Base-by-base conservation (phyloP, 2,329 filamentous ascomycete genomes). In the Albophoma yamanashiensis region DNA sequence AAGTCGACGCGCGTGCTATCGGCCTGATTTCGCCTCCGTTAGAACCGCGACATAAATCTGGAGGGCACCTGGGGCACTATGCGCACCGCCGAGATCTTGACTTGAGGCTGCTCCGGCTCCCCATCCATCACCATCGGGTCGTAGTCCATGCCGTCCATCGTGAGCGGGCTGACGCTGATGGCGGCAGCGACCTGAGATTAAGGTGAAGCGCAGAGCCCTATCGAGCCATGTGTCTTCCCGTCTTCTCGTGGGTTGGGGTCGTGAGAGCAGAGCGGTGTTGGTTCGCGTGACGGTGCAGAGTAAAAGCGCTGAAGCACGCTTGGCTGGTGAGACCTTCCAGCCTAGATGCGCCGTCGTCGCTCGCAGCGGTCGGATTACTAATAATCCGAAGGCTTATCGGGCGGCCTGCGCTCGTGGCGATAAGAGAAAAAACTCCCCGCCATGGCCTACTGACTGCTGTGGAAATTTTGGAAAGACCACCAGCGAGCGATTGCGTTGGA, bases 1-100 rank as follows among this genome's bases (percentile, higher is more conserved):
- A 97, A 97, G 76, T 96, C 89, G 73, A 96, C 92, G 69, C 89
- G 88, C 68, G 87, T 85, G 64, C 79, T 79, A 71, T 92, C 90
- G 65, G 89, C 89, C 91, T 96, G 60, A 57, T 1, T 40, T 63
- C 55, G 58, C 55, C 50, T 38, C 50, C 31, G 50, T 55, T 15
- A 55, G 31, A 15, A 15, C 31, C 31, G 36, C 8, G 50, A 2
- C 8, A 31, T 8, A 22, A 17, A n/a, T 36, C 20, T 22, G 31
- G 20, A 34, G 17, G 6, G 31, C 31, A 15, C 38, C 11, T 31
- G 20, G 17, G 27, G 27, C 40, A 11, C n/a, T n/a, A 27, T 40
- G 64, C 77, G 60, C 78, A 85, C 82, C 67, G 82, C 81, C 60
- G 82, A 84, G 66, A 85, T 84, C 70, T 84, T 85, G 72, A 83